Percentiles rank a stretch among this genome's conserved stretches.
Evolutionary conservation across 2,329 filamentous ascomycete genomes (phyloP).

Genomic region (Cladosporium sp.): DNA sequence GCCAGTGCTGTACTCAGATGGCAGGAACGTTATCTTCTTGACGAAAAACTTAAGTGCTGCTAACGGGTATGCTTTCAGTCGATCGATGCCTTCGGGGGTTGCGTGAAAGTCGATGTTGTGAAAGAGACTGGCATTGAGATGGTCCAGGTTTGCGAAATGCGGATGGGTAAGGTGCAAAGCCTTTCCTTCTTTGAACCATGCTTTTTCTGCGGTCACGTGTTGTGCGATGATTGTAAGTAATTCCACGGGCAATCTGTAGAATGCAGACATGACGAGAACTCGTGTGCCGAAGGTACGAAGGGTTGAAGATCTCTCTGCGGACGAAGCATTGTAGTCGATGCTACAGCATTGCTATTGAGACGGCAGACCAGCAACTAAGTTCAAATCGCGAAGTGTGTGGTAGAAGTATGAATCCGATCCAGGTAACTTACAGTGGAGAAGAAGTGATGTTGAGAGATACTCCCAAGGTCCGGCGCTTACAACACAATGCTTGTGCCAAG

Average conservation of each 20-base stretch:
- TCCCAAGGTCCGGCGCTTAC: background rate
- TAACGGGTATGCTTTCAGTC: background rate
- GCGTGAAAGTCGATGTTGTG: background rate
- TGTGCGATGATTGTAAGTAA: background rate
- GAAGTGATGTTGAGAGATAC: background rate
- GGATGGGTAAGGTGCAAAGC: background rate
- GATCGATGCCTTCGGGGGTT: background rate
- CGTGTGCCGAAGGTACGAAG: background rate
- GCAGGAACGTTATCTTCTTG: background rate
- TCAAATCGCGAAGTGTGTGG: background rate
- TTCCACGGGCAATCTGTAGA: background rate
- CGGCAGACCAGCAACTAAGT: background rate
- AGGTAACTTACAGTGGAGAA: background rate
- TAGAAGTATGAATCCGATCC: background rate
- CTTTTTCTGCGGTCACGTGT: background rate
- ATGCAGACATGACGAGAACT: background rate
- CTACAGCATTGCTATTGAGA: background rate
- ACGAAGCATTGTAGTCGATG: background rate
- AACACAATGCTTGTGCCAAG: background rate
- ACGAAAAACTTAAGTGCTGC: background rate
- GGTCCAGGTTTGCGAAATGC: background rate
- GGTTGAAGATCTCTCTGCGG: background rate
- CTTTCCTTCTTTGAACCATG: background rate
- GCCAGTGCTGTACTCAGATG: background rate
- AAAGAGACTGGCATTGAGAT: background rate